These are phyloP conservation scores for Besnoitia besnoiti DNA, from an alignment of 169 alveolate species.

Conservation along the genomic window DNA sequence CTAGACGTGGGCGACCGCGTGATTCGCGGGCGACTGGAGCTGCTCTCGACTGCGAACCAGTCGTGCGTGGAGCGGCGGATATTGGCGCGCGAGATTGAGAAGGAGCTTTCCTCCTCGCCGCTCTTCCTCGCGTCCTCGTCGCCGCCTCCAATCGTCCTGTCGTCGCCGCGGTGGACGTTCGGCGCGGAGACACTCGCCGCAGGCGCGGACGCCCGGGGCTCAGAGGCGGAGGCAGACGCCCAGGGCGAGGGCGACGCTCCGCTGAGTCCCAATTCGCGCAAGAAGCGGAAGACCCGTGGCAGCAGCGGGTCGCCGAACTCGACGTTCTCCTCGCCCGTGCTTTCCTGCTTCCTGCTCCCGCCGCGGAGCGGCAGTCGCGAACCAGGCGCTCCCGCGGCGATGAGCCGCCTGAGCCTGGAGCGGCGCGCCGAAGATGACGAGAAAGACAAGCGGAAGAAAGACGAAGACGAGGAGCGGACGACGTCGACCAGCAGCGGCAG, in stretches of 20 bases:
- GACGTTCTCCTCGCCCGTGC: background rate
- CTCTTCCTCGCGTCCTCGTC: slow-evolving; percentile 66
- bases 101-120: slow-evolving; percentile 71
- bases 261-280: background rate
- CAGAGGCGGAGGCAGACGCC: too few species aligned
- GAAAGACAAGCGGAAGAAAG: background rate
- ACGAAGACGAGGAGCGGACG: background rate
- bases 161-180: background rate
- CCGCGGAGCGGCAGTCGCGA: background rate
- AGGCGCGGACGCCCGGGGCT: too few species aligned
- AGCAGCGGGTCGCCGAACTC: background rate
- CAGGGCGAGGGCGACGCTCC: background rate
- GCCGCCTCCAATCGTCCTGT: slow-evolving; percentile 67
- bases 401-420: background rate
- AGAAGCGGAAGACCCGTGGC: background rate
- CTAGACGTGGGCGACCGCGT: slow-evolving; percentile 79
- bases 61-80: background rate
- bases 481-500: too few species aligned
- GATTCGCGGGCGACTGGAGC: slow-evolving; percentile 74
- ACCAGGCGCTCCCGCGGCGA: background rate
- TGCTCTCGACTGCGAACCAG: slow-evolving; percentile 63
- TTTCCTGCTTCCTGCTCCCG: background rate
- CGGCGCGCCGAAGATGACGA: background rate
- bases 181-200: too few species aligned
- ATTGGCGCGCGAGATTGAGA: slow-evolving; percentile 40